Conservation (phyloP, 208 protist species). For the Balamuthia mandrillaris region DNA sequence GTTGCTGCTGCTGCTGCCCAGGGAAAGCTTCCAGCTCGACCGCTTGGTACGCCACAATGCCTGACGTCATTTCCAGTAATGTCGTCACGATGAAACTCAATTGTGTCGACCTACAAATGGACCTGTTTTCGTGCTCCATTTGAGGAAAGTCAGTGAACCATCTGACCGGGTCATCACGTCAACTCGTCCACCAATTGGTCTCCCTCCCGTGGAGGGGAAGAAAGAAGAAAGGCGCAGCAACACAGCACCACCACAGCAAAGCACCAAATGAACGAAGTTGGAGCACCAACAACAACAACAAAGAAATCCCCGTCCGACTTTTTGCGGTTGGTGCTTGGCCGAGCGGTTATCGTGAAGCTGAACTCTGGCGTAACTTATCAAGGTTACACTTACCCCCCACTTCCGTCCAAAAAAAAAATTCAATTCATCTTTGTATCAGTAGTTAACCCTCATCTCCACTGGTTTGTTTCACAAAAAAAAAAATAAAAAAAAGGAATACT, state of each 20-base stretch:
- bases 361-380: conserved; percentile 83
- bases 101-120: too few relatives aligned
- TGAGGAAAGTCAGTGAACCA: neutral
- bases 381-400: conserved; percentile 49
- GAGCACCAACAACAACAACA: neutral
- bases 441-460: neutral
- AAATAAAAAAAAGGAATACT: conserved; percentile 79
- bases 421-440: neutral
- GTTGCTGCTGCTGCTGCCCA: too few relatives aligned
- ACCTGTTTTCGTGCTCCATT: too few relatives aligned
- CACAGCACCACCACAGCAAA: neutral
- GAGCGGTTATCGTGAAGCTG: conserved; percentile 83
- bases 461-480: too few relatives aligned
- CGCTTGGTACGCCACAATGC: too few relatives aligned
- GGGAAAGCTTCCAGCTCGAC: too few relatives aligned
- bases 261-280: neutral
- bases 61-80: too few relatives aligned
- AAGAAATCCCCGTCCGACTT: conserved; percentile 72
- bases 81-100: too few relatives aligned
- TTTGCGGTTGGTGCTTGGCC: conserved; percentile 75
- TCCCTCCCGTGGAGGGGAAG: neutral
- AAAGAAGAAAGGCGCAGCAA: neutral
- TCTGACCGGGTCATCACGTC: neutral
- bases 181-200: neutral
- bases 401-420: neutral